Base-by-base conservation (phyloP, 1,139 yeast species). In the Yarrowia galli region DNA sequence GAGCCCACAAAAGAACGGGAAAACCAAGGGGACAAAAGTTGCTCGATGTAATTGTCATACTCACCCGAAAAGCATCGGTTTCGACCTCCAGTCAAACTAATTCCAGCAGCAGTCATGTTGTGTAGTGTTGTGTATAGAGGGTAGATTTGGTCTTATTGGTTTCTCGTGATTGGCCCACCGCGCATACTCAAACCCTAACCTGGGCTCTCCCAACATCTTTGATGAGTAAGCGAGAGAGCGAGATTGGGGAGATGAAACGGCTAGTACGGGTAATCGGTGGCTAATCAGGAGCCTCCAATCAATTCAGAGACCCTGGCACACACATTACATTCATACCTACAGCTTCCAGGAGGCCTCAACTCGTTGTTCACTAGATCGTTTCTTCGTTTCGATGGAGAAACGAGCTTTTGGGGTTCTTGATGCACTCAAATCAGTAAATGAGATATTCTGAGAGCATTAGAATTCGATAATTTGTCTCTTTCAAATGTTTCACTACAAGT, bases 31-130 rank as follows among this genome's bases (percentile, higher is more conserved):
- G n/a, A 61, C 28, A 43, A 25, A 58, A 32, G 28, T 8, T 15
- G 51, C 51, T 13, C 32, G 42, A 38, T 20, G 32, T 35, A 38
- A 56, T 36, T 10, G 51, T 23, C 56, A 22, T 22, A 73, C 81
- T 74, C 77, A 74, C 81, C 80, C 67, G 80, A 78, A 72, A 81
- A 83, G 76, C 86, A 83, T 70, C 85, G 80, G 73, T 84, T 79
- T 67, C 79, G 76, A 28, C 85, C 85, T 45, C 85, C 85, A 67
- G 75, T 77, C 71, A 79, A 76, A 28, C 82, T 83, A 35, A 81
- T 90, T 49, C 73, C 72, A 35, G 72, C 66, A 36, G 66, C 66
- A 64, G 69, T 68, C 67, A 51, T 68, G 67, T 40, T 67, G 58
- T 25, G 58, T 32, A 38, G 63, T 45, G 60, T 60, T 32, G 43